Evolutionary conservation across 129 eudicot genomes (phyloP), one percentile per base, ranked within the genome.

Genomic region (Calendula officinalis): DNA sequence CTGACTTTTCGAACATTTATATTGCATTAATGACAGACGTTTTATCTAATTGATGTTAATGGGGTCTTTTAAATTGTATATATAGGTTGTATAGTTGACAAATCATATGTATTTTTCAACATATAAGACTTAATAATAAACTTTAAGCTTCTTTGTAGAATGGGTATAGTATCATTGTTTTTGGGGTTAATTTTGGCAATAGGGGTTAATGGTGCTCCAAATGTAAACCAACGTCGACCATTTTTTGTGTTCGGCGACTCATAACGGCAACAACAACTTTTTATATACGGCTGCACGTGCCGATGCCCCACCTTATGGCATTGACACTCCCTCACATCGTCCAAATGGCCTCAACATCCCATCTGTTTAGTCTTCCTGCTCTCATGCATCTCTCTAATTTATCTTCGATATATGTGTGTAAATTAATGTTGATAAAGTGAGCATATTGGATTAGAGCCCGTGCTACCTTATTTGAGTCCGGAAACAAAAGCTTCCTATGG

Each of bases 181-280:
- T 30, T 16, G 11, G 75, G 40, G 49, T 37, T 33, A 10, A 7
- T 47, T 59, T 69, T 27, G 15, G 42, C 2, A 14, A 58, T 37
- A 16, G 27, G 50, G 7, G 41, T 59, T 37, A 39, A 16, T 34
- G 60, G 39, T 34, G 2, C 46, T 37, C 41, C 42, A 4, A 36
- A 73, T 16, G 71, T 56, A 30, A 69, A 57, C 5, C 49, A 67
- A 62, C 67, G 68, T 8, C 75, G 80, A 3, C 76, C 82, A 50
- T 73, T 81, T 43, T 76, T 77, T 1, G 80, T 81, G 53, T 81
- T 77, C 11, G 86, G 82, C 13, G 86, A 77, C 58, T 81, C 86
- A 81, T 34, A 72, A 66, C 37, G 86, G 86, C n/a, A 81, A 81
- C 39, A 81, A 81, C 39, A 81, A 81, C 43, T 81, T 72, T 15